Base-by-base conservation (phyloP, 2,329 filamentous ascomycete species). In the Periconia sp. region DNA sequence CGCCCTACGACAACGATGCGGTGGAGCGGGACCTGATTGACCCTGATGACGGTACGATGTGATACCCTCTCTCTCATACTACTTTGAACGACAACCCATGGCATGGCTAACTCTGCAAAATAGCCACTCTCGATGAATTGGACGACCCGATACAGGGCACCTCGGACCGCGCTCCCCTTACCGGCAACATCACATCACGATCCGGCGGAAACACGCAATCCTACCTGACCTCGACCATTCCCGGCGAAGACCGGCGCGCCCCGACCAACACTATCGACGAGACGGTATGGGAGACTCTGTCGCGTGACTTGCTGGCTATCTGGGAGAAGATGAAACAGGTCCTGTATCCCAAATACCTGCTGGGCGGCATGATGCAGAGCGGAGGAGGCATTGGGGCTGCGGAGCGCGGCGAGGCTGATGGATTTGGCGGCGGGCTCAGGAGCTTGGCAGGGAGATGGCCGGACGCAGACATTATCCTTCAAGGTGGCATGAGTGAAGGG, bases 311-410 rank as follows among this genome's bases (percentile, higher is more conserved):
- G 61, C 77, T 93, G 8, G 94, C 92, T 23, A 91, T 97, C 35
- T 97, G 94, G 93, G 90, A 91, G 77, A 99, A 99, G 82, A 91
- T 99, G 87, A 88, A 90, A 74, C 93, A 97, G 80, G 94, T 99
- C 40, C 85, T 99, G 56, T 99, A 91, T 76, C 94, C 94, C 17
- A 92, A 92, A 70, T 97, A 97, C 77, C 82, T 99, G 46, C 87
- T 99, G 20, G 85, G 85, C 41, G 85, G 85, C 40, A 80, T 87
- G 67, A 75, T 88, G 75, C 76, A 81, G 59, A 79, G 57, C n/a
- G 80, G 82, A 31, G 82, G 82, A n/a, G 82, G 82, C 37, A 81
- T 79, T 57, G 78, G 77, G 18, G 82, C 79, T 35, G 81, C 80
- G n/a, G 83, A 85, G 67, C 77, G 82, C 61, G 83, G 80, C 15